Conservation (phyloP, 139 green algal genomes). For the Coccomyxa sp. region DNA sequence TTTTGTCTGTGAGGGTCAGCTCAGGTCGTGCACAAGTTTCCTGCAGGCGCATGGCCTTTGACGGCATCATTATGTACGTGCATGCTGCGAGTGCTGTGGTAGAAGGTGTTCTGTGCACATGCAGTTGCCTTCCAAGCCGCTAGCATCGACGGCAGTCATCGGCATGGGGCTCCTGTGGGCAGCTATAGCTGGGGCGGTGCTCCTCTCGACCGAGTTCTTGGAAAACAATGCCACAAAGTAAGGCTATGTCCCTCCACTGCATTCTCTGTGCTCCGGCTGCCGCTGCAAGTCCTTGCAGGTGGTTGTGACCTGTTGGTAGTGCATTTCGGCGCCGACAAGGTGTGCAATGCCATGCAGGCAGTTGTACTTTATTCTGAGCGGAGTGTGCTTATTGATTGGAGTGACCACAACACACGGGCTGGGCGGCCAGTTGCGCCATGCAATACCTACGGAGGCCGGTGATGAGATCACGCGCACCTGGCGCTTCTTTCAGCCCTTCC, state of each 20-base stretch:
- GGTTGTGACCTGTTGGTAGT: too few species aligned
- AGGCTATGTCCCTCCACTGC: too few species aligned
- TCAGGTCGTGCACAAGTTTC: too few species aligned
- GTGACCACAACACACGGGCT: conserved; percentile 74
- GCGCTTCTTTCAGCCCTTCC: conserved; percentile 83
- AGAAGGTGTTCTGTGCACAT: too few species aligned
- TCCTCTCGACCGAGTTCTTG: conserved; percentile 36
- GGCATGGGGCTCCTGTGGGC: conserved; percentile 48
- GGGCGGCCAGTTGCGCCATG: conserved; percentile 57
- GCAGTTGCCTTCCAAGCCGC: conserved; percentile 26
- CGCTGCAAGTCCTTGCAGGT: too few species aligned
- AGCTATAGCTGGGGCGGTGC: conserved; percentile 29
- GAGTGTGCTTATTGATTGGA: conserved; percentile 58
- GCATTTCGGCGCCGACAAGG: too few species aligned
- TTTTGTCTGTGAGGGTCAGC: too few species aligned
- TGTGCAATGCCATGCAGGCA: conserved; percentile 48
- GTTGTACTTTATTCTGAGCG: conserved; percentile 66
- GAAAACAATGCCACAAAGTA: conserved; percentile 15
- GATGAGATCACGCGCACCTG: conserved; percentile 26
- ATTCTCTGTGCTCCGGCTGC: too few species aligned
- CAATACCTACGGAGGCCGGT: conserved; percentile 2
- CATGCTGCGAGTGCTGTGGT: too few species aligned
- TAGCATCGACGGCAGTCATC: conserved; percentile 24
- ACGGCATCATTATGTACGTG: too few species aligned
- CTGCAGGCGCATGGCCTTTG: too few species aligned